These are phyloP conservation scores for Paramecium octaurelia DNA, from an alignment of 73 alveolate species.

Conservation along the genomic window DNA sequence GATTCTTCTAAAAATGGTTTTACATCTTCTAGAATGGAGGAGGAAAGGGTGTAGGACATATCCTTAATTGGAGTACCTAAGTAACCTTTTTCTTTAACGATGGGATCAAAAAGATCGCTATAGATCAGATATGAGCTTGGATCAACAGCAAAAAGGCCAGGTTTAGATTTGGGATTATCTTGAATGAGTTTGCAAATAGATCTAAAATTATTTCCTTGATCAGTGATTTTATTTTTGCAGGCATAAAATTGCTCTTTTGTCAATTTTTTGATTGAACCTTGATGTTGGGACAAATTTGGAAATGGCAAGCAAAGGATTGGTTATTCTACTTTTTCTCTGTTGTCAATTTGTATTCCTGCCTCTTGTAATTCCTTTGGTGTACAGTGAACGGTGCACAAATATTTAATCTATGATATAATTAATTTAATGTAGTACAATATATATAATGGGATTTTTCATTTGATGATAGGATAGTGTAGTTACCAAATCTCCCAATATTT, in stretches of 20 bases:
- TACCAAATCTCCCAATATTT: slow-evolving; percentile 14
- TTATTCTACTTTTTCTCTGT: background rate
- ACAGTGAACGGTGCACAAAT: background rate
- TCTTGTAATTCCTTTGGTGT: background rate
- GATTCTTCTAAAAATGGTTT: slow-evolving; percentile 26
- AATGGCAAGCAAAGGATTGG: background rate
- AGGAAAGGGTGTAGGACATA: background rate
- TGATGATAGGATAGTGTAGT: background rate
- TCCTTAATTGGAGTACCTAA: background rate
- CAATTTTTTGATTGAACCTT: background rate
- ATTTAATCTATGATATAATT: background rate
- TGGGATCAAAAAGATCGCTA: background rate
- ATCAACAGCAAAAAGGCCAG: slow-evolving; percentile 36
- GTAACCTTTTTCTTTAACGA: background rate
- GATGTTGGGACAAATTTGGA: background rate
- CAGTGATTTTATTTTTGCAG: slow-evolving; percentile 33
- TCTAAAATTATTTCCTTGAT: slow-evolving; percentile 35
- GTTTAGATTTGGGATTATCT: slow-evolving; percentile 29
- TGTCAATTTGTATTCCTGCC: background rate
- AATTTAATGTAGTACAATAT: background rate
- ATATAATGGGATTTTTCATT: slow-evolving; percentile 11
- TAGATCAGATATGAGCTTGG: background rate
- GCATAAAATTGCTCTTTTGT: background rate
- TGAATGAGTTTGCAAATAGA: background rate
- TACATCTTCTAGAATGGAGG: background rate